Percentiles rank a stretch among this genome's conserved stretches.
phyloP scores from a whole-genome alignment of 768 basidiomycete genomes.

The Trametes meyenii region DNA sequence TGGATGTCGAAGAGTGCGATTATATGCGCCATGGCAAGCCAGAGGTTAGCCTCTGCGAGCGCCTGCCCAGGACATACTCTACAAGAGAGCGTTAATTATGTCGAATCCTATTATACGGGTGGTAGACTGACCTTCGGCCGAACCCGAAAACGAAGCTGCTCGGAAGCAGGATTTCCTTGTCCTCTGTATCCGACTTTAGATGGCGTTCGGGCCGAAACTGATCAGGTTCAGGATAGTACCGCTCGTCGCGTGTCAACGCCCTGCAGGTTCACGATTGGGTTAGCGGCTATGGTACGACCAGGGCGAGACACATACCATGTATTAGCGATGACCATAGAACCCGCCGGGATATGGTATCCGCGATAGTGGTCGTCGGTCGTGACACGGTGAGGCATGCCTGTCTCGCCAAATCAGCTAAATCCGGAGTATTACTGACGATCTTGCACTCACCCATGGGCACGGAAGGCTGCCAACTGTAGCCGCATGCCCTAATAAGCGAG shows the following conservation, averaged over 20 bases:
- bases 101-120: no score
- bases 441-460: slow-evolving; percentile 15
- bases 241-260: slow-evolving; percentile 30
- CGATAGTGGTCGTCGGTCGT: slow-evolving; percentile 30
- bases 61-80: slow-evolving; percentile 59
- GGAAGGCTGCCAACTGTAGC: background rate
- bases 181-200: slow-evolving; percentile 28
- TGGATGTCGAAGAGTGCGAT: slow-evolving; percentile 43
- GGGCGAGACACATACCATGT: slow-evolving; percentile 26
- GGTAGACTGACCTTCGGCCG: slow-evolving; percentile 19
- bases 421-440: background rate
- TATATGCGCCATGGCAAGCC: slow-evolving; percentile 47
- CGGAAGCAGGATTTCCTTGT: background rate
- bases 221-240: slow-evolving; percentile 44
- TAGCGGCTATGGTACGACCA: background rate
- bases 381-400: slow-evolving; percentile 28
- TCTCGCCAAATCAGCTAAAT: no score
- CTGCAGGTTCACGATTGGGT: background rate
- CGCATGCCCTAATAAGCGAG: no score
- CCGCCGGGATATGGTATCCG: slow-evolving; percentile 32
- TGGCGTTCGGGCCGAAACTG: slow-evolving; percentile 51
- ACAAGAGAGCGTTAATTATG: background rate
- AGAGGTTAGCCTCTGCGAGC: slow-evolving; percentile 52
- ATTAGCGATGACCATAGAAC: slow-evolving; percentile 28
- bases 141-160: slow-evolving; percentile 23